Conservation (phyloP, 2,329 filamentous ascomycete species). For the Teratosphaeria nubilosa region DNA sequence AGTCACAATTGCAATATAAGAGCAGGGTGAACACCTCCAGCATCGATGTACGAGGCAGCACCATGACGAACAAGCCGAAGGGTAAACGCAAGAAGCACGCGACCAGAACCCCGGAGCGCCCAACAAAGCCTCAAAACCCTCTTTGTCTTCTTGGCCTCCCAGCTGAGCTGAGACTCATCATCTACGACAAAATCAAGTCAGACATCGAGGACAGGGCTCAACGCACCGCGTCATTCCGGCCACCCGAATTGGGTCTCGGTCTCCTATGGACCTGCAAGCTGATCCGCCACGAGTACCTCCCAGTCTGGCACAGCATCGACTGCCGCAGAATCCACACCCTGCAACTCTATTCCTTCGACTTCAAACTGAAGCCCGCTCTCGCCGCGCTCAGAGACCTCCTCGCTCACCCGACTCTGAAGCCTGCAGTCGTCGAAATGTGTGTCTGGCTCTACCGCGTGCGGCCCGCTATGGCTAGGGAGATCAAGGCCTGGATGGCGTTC, state of each 20-base stretch:
- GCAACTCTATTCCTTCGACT: not conserved
- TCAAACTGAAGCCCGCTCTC: not conserved
- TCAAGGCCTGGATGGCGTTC: not conserved
- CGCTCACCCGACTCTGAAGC: not conserved
- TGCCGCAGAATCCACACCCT: not conserved
- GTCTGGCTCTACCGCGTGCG: not conserved
- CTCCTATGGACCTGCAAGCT: not conserved
- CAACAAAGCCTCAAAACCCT: too few species aligned
- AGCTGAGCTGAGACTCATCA: not conserved
- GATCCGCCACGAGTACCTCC: not conserved
- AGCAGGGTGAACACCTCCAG: too few species aligned
- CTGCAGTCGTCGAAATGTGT: not conserved
- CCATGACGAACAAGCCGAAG: too few species aligned
- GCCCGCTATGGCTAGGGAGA: not conserved
- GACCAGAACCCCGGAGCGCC: too few species aligned
- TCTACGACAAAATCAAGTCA: not conserved
- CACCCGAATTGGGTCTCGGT: not conserved
- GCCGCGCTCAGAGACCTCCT: not conserved
- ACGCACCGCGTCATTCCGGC: too few species aligned
- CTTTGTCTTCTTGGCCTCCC: not conserved
- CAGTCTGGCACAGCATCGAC: not conserved
- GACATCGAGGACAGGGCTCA: not conserved
- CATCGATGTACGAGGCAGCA: too few species aligned
- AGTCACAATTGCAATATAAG: too few species aligned
- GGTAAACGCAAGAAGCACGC: too few species aligned